Base-by-base conservation (phyloP, 1,139 yeast species). In the Arxiozyma slooffiae region DNA sequence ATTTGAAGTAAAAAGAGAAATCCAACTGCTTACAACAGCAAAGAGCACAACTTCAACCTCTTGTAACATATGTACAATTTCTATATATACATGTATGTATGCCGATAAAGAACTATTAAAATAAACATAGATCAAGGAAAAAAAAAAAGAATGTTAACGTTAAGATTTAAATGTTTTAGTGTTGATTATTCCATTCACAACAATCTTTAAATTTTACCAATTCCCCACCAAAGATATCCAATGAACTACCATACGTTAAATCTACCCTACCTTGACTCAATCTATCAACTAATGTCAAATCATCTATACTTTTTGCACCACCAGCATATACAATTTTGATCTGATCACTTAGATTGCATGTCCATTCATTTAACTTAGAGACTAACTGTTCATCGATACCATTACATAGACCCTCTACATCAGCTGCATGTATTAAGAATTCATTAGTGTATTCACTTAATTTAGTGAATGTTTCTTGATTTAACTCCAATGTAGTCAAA, bases 371-470 rank as follows among this genome's bases (percentile, higher is more conserved):
- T 40, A 92, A 72, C 51, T 76, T 77, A 24, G 56, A 53, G 5
- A 92, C 97, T 49, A 92, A 72, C 20, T 81, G 76, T 60, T 81
- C 81, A 62, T 92, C 98, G 43, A 92, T 86, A 0, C 99, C 99
- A 43, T 80, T 77, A 66, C 98, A 92, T 24, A 92, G 73, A 0
- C 99, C 99, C 68, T 92, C 99, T 2, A 92, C 97, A 66, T 92
- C 98, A 0, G 98, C 99, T 3, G 98, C 98, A 69, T 92, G 99
- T 24, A 92, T 82, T 53, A 92, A 71, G 61, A 90, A 86, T 68
- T 92, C 98, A 55, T 80, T 78, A 61, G 97, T 87, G 66, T 83
- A 86, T 48, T 73, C 52, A 16, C 84, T 70, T 38, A 92, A 75
- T 50, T 67, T 55, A 5, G 60, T 65, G 51, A 92, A 75, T 34